These are phyloP conservation scores for Podospora conica DNA, from an alignment of 495 filamentous ascomycete genomes.

Conservation along the genomic window DNA sequence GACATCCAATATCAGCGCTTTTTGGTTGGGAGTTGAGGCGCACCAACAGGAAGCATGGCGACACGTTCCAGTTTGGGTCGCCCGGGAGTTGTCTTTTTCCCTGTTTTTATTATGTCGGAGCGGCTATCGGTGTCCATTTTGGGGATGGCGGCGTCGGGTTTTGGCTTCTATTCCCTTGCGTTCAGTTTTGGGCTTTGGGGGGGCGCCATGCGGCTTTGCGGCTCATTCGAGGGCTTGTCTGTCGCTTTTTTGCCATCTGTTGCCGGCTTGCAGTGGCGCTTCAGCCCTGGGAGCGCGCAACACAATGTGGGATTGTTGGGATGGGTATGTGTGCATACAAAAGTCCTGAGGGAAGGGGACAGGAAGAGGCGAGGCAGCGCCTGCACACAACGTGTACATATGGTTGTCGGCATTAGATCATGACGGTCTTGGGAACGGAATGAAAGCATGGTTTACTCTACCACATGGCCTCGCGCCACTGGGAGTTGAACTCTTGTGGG, in stretches of 20 bases:
- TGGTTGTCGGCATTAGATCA: constrained; percentile 14
- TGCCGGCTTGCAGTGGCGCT: background rate
- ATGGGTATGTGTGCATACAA: background rate
- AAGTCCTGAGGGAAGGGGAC: background rate
- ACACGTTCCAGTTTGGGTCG: background rate
- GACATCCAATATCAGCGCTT: constrained; percentile 15
- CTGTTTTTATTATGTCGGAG: background rate
- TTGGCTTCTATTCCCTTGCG: background rate
- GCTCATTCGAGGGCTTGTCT: background rate
- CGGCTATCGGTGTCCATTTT: background rate
- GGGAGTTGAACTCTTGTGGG: background rate
- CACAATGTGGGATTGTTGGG: background rate
- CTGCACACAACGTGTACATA: constrained; percentile 17
- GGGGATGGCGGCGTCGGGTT: background rate
- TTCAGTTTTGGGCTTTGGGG: constrained; percentile 1
- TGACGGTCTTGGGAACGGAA: constrained; percentile 20
- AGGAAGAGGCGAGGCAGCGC: background rate
- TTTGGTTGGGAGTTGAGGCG: constrained; percentile 2
- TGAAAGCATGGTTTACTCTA: background rate
- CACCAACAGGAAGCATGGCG: background rate
- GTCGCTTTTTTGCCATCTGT: background rate
- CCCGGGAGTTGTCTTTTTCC: background rate
- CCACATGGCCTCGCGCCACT: background rate
- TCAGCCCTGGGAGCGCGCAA: background rate
- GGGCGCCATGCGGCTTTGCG: background rate